These are phyloP conservation scores for Sphaerobolus stellatus DNA, from an alignment of 1,284 basidiomycete genomes.

Conservation along the genomic window DNA sequence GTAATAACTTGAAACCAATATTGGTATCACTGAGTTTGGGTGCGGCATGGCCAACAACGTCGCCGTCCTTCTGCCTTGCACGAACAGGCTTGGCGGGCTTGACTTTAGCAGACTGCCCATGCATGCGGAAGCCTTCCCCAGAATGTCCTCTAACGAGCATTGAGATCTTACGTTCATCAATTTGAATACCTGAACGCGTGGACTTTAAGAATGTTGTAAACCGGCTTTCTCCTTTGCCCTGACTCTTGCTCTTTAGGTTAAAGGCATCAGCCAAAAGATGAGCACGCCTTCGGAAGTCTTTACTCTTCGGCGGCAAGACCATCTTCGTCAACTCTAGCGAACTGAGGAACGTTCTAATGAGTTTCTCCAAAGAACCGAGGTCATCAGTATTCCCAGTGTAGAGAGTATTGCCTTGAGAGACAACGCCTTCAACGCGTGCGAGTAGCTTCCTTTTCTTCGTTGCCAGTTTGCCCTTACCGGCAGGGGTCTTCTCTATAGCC, in stretches of 20 bases:
- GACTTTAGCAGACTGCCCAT: conserved; percentile 32
- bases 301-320: conserved; percentile 75
- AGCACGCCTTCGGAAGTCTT: conserved; percentile 64
- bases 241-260: conserved; percentile 72
- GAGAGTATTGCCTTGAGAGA: conserved; percentile 17
- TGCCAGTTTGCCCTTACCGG: conserved; percentile 55
- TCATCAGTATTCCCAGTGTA: not conserved
- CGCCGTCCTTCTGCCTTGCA: conserved; percentile 64
- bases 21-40: conserved; percentile 72
- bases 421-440: conserved; percentile 45
- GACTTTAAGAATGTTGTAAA: conserved; percentile 74
- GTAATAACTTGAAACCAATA: conserved; percentile 74
- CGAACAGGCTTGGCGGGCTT: too few species aligned
- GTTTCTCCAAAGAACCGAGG: conserved; percentile 56
- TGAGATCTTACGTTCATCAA: conserved; percentile 60
- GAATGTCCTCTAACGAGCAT: conserved; percentile 47
- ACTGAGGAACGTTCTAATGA: conserved; percentile 66
- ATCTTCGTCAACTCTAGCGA: conserved; percentile 51
- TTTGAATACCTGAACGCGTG: conserved; percentile 46
- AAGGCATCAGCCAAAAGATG: conserved; percentile 80
- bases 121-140: conserved; percentile 27
- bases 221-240: conserved; percentile 61
- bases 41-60: conserved; percentile 75
- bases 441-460: conserved; percentile 62
- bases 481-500: conserved; percentile 49